Conservation (phyloP, 2,329 filamentous ascomycete species). For the Alternaria metachromatica region DNA sequence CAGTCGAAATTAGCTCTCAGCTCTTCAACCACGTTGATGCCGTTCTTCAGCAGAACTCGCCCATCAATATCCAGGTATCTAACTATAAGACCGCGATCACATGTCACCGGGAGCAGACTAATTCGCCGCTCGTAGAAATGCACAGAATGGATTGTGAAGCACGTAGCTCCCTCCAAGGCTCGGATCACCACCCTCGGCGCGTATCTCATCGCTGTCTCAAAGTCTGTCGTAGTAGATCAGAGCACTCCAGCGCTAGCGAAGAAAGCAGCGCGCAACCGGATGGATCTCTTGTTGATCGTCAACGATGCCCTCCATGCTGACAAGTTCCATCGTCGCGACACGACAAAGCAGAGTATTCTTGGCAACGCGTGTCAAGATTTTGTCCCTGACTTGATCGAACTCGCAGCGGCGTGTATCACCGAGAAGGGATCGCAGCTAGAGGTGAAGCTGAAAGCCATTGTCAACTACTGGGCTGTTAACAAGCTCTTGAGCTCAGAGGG, state of each 20-base stretch:
- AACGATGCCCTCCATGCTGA: conserved; percentile 73
- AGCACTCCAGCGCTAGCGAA: conserved; percentile 49
- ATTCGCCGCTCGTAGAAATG: conserved; percentile 67
- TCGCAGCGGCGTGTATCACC: conserved; percentile 61
- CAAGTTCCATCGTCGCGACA: conserved; percentile 28
- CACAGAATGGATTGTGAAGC: conserved; percentile 82
- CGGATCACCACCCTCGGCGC: conserved; percentile 74
- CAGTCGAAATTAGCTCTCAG: conserved; percentile 29
- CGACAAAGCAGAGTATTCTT: conserved; percentile 14
- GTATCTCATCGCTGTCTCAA: conserved; percentile 74
- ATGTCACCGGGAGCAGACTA: conserved; percentile 38
- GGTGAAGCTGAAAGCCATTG: conserved; percentile 63
- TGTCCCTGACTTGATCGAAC: conserved; percentile 67
- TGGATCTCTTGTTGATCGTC: conserved; percentile 79
- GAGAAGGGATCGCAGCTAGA: conserved; percentile 69
- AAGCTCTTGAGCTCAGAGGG: conserved; percentile 65
- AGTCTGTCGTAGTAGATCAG: conserved; percentile 56
- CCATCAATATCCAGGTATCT: conserved; percentile 44
- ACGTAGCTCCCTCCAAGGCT: conserved; percentile 71
- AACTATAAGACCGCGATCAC: conserved; percentile 25
- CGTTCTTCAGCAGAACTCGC: conserved; percentile 36
- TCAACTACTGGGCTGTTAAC: conserved; percentile 74
- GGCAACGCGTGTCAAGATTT: conserved; percentile 57
- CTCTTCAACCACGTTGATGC: conserved; percentile 35
- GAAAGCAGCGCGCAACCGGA: conserved; percentile 66